Base-by-base conservation (phyloP, 1,284 basidiomycete genomes). In the Bondarzewia mesenterica region DNA sequence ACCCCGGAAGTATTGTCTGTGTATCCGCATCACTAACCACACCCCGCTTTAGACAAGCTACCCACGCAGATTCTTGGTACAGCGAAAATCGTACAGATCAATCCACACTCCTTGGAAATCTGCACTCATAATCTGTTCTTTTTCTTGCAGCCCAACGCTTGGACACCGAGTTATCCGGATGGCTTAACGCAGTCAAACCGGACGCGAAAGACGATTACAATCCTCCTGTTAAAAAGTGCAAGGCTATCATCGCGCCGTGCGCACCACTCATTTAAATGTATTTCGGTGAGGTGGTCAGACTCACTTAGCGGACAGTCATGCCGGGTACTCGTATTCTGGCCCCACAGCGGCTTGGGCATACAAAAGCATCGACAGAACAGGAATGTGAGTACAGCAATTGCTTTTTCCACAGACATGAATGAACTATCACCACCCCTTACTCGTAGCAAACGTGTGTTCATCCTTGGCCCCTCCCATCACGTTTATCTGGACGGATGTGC, bases 271-370 rank as follows among this genome's bases (percentile, higher is more conserved):
- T 40, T 20, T 26, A n/a, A 43, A 43, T 32, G n/a, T 10, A 32
- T 32, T 32, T 7, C 29, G 12, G 2, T 4, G 29, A 32, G 10
- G 29, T 40, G 3, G 16, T 40, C 10, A 40, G 8, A 35, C n/a
- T 8, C 32, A 20, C 42, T 38, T 36, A 2, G 48, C 52, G 8
- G 26, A 15, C 58, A 95, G 93, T 3, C 96, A 99, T 65, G 96
- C 96, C 1, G 96, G 96, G 4, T 98, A 95, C 66, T 78, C 84
- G 2, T 99, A 97, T 66, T 97, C 93, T 49, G 96, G 96, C 21
- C 83, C 83, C 5, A 77, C 93, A 2, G 95, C 96, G 1, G 96
- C 93, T 1, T 98, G 91, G 88, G 95, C 95, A 0, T 99, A 99
- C 66, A 85, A 82, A 60, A 81, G 82, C 57, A 89, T 99, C 49